These are phyloP conservation scores for Aspergillus costaricaensis DNA, from an alignment of 2,329 filamentous ascomycete genomes.

Conservation along the genomic window DNA sequence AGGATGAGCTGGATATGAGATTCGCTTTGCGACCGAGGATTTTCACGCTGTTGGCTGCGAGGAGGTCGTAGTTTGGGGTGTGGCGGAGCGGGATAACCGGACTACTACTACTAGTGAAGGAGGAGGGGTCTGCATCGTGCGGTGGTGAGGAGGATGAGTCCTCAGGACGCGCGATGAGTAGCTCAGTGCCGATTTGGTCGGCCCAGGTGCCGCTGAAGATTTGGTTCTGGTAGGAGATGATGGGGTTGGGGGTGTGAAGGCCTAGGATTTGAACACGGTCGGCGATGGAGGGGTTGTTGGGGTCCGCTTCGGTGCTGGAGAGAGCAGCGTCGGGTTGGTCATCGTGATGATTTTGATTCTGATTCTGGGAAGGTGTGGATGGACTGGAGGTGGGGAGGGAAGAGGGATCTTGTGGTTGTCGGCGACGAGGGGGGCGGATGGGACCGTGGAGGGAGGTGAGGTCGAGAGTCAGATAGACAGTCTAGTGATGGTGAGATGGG, in stretches of 20 bases:
- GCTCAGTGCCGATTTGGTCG: constrained; percentile 79
- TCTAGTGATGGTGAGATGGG: constrained; percentile 36
- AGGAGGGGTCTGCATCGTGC: constrained; percentile 31
- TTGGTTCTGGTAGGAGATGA: constrained; percentile 76
- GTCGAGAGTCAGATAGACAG: constrained; percentile 63
- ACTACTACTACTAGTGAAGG: constrained; percentile 25
- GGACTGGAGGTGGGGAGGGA: constrained; percentile 10
- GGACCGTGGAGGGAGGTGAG: constrained; percentile 50
- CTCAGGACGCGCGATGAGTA: constrained; percentile 63
- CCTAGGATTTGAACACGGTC: constrained; percentile 75
- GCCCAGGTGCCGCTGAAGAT: constrained; percentile 81
- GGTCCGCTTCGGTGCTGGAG: constrained; percentile 38
- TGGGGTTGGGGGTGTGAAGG: constrained; percentile 72
- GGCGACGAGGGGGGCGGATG: constrained; percentile 36
- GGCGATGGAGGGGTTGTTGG: constrained; percentile 15
- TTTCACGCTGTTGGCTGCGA: constrained; percentile 70
- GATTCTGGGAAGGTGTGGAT: constrained; percentile 11
- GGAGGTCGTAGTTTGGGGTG: constrained; percentile 62
- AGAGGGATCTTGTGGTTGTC: constrained; percentile 20
- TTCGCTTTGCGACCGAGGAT: constrained; percentile 68
- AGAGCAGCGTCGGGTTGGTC: constrained; percentile 39
- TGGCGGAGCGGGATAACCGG: constrained; percentile 50
- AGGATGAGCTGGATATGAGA: constrained; percentile 51
- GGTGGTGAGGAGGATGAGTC: constrained; percentile 12
- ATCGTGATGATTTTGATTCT: constrained; percentile 5